Percentiles rank a stretch among this genome's conserved stretches.
Conservation (phyloP, 2,329 filamentous ascomycete genomes). For the Exophiala mesophila region DNA sequence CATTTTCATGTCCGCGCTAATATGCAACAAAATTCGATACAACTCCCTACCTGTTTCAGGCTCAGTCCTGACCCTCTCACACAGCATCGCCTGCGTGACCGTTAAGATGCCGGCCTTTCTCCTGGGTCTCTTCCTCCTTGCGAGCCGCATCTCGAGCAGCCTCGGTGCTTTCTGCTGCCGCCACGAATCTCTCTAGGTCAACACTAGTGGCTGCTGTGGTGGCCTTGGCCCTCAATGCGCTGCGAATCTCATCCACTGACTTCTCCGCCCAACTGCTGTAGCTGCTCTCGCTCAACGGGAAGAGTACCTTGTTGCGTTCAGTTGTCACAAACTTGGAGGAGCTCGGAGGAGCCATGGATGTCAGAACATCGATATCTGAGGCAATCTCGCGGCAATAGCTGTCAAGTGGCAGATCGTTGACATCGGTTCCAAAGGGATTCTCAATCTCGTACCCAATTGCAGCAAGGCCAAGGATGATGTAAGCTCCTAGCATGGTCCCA, state of each 20-base stretch:
- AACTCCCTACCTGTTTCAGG: too few relatives aligned
- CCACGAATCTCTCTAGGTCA: constrained; percentile 15
- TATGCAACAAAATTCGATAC: too few relatives aligned
- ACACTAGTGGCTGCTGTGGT: constrained; percentile 17
- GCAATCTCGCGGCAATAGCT: constrained; percentile 70
- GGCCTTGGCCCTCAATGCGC: constrained; percentile 36
- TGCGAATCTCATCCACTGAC: constrained; percentile 44
- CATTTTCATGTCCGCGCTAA: too few relatives aligned
- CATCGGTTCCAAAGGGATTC: constrained; percentile 77
- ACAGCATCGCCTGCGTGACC: background rate
- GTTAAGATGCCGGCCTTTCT: background rate
- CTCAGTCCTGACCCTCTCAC: too few relatives aligned
- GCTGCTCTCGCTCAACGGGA: constrained; percentile 49
- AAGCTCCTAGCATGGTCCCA: constrained; percentile 64
- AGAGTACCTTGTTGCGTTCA: constrained; percentile 51
- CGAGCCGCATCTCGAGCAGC: constrained; percentile 33
- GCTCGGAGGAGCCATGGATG: constrained; percentile 51
- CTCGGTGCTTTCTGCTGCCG: constrained; percentile 15
- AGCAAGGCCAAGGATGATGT: constrained; percentile 75
- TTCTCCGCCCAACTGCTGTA: constrained; percentile 47
- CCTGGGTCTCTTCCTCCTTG: constrained; percentile 31
- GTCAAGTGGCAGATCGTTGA: constrained; percentile 76
- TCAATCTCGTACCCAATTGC: constrained; percentile 77
- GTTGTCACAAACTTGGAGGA: constrained; percentile 49
- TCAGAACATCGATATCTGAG: constrained; percentile 68